These are phyloP conservation scores for Agrostemma githago DNA, from an alignment of 148 eudicot species.

Conservation along the genomic window DNA sequence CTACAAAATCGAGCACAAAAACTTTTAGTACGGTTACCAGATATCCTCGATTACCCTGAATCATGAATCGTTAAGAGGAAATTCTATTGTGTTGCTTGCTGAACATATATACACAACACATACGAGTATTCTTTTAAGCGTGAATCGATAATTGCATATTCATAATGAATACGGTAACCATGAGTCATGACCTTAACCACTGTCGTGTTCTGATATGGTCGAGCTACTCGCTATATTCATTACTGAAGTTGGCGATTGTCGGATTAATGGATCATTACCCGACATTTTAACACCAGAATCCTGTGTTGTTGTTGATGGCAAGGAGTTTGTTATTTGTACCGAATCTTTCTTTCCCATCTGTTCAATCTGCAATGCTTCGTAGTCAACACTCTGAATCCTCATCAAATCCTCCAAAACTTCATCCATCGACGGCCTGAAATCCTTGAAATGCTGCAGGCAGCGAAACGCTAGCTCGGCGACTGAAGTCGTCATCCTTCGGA, in stretches of 20 bases:
- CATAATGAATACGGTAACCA: too few species aligned
- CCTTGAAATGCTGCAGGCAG: conserved; percentile 44
- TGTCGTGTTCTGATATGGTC: not conserved
- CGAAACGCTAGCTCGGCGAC: conserved; percentile 49
- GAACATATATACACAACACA: too few species aligned
- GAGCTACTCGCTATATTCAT: conserved; percentile 16
- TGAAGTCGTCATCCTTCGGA: conserved; percentile 34
- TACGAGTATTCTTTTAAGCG: too few species aligned
- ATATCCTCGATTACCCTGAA: too few species aligned
- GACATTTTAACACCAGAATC: not conserved
- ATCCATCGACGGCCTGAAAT: conserved; percentile 51
- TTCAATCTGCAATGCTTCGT: conserved; percentile 11
- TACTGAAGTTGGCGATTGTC: conserved; percentile 14
- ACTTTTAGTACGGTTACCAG: too few species aligned
- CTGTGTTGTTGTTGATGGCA: not conserved
- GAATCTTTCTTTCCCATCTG: not conserved
- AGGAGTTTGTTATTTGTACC: not conserved
- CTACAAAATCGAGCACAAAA: too few species aligned
- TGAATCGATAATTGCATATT: too few species aligned
- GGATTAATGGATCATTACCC: conserved; percentile 5
- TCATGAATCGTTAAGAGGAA: too few species aligned
- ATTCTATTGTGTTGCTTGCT: too few species aligned
- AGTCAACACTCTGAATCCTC: conserved; percentile 26
- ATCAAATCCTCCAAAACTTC: conserved; percentile 34
- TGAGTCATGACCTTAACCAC: conserved; percentile 1